Evolutionary conservation across 2,329 filamentous ascomycete species (phyloP).

Genomic region (Talaromyces sp.): DNA sequence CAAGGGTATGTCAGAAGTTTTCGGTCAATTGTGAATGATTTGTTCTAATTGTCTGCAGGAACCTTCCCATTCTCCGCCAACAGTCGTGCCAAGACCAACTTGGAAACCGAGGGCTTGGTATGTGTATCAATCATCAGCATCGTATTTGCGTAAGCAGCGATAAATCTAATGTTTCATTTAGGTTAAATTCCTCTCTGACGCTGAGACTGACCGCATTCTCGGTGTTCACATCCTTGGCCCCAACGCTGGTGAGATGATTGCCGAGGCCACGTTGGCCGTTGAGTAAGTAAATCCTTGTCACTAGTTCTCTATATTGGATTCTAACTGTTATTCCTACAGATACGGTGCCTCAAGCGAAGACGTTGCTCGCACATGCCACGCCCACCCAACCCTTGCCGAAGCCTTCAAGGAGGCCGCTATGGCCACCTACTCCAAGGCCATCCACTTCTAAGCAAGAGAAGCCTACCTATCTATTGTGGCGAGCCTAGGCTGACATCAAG

Average conservation of each 20-base stretch:
- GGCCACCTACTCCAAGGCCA: slow-evolving; percentile 91
- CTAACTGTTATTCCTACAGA: background rate
- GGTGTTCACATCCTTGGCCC: slow-evolving; percentile 95
- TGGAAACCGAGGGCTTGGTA: slow-evolving; percentile 78
- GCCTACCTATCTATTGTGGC: too few species aligned
- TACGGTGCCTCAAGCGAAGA: slow-evolving; percentile 96
- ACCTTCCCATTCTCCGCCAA: slow-evolving; percentile 97
- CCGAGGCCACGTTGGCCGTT: slow-evolving; percentile 87
- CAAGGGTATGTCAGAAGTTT: slow-evolving; percentile 14
- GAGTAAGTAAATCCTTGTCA: slow-evolving; percentile 45
- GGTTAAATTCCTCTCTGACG: slow-evolving; percentile 95
- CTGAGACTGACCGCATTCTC: slow-evolving; percentile 90
- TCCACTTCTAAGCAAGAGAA: slow-evolving; percentile 68
- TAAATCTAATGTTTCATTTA: slow-evolving; percentile 14
- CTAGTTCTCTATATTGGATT: background rate
- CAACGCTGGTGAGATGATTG: slow-evolving; percentile 98
- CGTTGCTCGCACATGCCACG: slow-evolving; percentile 90
- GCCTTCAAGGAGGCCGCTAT: slow-evolving; percentile 99
- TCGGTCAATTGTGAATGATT: background rate
- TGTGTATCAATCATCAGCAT: background rate
- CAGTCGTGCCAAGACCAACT: slow-evolving; percentile 97
- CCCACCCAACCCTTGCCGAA: slow-evolving; percentile 91
- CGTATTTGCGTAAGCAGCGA: background rate
- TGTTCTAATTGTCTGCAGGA: slow-evolving; percentile 50
- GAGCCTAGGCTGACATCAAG: background rate